Base-by-base conservation (phyloP, 108 stramenopile genomes). In the Mediolabrus comicus region DNA sequence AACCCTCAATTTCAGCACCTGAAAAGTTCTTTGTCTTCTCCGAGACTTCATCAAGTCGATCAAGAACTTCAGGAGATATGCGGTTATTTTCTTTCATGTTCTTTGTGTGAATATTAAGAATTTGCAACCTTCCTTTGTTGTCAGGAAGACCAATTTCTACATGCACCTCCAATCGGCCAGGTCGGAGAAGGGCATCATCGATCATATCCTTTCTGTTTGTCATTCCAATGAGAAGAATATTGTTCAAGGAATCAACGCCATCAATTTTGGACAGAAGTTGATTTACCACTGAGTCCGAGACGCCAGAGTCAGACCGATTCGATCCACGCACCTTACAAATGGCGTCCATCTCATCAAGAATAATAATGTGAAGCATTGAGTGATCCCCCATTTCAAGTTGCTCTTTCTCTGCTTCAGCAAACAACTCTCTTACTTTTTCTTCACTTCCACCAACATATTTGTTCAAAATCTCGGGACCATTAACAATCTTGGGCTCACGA, bases 131-230 rank as follows among this genome's bases (percentile, higher is more conserved):
- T 28, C 99, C 99, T 53, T 88, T 85, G 62, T 58, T 71, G 80
- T 97, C 97, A 4, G 99, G 99, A 26, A 99, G 80, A 19, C 96
- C 94, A 72, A 99, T 99, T 80, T 99, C 99, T 27, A 99, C 96
- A 80, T 99, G 98, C 9, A 96, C 92, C 71, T 99, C 99, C 30
- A 99, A 75, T 41, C 99, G 95, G 6, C 99, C 99, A 8, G 99
- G 99, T 25, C 98, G 97, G 31, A 99, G 81, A 32, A 99, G 71
- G 22, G 99, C 99, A 74, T 97, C 95, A 80, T 99, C 99, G 66
- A 99, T 98, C 96, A 99, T 96, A 78, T 98, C 98, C 70, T 97
- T 98, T n/a, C 98, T 79, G 79, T 99, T 99, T 25, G 99, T 99
- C 99, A 99, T 99, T 36, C 99, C 99, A 79, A 99, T 99, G 33